Conservation (phyloP, 176 grass and related monocot species). For the Oryza glaberrima region DNA sequence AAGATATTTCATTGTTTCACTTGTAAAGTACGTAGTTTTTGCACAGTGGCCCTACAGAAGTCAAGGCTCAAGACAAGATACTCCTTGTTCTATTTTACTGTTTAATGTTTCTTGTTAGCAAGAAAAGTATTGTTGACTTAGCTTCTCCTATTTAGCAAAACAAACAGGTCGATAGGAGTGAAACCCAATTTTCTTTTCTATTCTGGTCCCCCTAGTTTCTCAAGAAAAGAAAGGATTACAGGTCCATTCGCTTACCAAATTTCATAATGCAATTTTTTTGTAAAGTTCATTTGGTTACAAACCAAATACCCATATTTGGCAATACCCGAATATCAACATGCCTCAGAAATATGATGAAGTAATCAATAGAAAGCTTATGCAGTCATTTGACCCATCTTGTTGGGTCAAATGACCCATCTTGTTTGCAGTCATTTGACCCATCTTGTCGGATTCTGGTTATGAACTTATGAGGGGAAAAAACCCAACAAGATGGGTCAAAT, state of each 20-base stretch:
- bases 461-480: too few species aligned
- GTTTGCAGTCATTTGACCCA: too few species aligned
- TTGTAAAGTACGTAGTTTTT: neutral
- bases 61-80: neutral
- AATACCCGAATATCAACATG: neutral
- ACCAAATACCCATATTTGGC: neutral
- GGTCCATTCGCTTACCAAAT: neutral
- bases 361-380: neutral
- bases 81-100: neutral
- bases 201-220: slow-evolving; percentile 1
- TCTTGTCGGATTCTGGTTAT: too few species aligned
- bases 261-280: neutral
- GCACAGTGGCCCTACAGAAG: neutral
- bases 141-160: neutral
- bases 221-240: neutral
- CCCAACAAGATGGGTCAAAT: too few species aligned
- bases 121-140: neutral
- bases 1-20: slow-evolving; percentile 14
- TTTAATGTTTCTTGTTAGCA: slow-evolving; percentile 3
- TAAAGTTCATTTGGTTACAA: neutral
- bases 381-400: slow-evolving; percentile 9
- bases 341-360: slow-evolving; percentile 10
- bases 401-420: too few species aligned
- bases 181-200: neutral
- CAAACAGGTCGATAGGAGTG: neutral